A percentile compares a stretch with the other conserved stretches of the same genome.
Conservation (phyloP, 352 stramenopile genomes). For the Pythium phragmiticola region DNA sequence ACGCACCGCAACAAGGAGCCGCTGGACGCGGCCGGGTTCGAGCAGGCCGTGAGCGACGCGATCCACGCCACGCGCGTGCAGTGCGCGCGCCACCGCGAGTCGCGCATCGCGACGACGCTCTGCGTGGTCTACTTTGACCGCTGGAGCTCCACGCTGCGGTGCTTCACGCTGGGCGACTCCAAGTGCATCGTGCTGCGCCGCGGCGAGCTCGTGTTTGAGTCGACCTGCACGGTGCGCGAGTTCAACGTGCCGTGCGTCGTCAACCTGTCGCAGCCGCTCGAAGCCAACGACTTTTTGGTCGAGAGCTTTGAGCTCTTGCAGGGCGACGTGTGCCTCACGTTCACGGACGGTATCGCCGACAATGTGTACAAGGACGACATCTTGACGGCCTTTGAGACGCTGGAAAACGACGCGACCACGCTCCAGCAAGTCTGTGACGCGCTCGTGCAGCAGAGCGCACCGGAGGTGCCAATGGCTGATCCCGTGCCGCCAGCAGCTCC, state of each 20-base stretch:
- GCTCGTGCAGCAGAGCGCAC: constrained; percentile 33
- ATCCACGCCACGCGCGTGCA: constrained; percentile 57
- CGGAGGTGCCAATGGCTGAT: neutral
- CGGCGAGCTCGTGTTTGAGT: constrained; percentile 60
- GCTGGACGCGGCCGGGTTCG: constrained; percentile 41
- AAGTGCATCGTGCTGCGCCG: constrained; percentile 66
- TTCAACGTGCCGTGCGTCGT: constrained; percentile 84
- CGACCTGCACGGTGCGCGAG: constrained; percentile 59
- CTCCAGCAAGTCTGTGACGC: constrained; percentile 54
- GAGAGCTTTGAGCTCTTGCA: constrained; percentile 59
- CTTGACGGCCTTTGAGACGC: constrained; percentile 14
- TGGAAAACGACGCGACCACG: constrained; percentile 20
- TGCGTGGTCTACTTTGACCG: constrained; percentile 73
- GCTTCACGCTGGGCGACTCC: constrained; percentile 77
- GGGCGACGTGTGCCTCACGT: constrained; percentile 64
- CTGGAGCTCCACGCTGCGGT: constrained; percentile 55
- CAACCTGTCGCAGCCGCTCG: constrained; percentile 50
- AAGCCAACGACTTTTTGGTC: constrained; percentile 60
- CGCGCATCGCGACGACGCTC: constrained; percentile 64
- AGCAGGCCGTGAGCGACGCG: constrained; percentile 50
- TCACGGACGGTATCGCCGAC: constrained; percentile 75
- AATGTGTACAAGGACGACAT: constrained; percentile 85
- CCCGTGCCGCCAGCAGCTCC: neutral
- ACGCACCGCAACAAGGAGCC: constrained; percentile 49
- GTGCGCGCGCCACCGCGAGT: constrained; percentile 57